These are phyloP conservation scores for Dendrobium catenatum DNA, from an alignment of 106 monocot species.

Conservation along the genomic window DNA sequence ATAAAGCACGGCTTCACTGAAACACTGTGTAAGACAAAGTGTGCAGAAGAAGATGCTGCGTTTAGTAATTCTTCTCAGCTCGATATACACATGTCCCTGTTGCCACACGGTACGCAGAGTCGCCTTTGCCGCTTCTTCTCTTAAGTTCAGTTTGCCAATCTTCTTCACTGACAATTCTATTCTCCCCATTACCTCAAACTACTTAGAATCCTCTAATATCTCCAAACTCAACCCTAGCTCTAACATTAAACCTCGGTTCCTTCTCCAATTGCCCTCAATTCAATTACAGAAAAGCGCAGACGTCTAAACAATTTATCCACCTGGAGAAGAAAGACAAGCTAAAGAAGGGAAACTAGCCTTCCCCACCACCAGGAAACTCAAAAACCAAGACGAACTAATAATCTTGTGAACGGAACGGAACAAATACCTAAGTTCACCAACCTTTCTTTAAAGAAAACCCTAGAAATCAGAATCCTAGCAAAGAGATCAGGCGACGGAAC, in stretches of 20 bases:
- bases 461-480: background rate
- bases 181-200: conserved; percentile 34
- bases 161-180: conserved; percentile 30
- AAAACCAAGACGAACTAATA: background rate
- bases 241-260: background rate
- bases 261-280: background rate
- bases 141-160: conserved; percentile 28
- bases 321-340: background rate
- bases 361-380: background rate
- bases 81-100: conserved; percentile 70
- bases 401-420: conserved; percentile 5
- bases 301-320: background rate
- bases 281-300: background rate
- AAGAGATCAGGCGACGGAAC: background rate
- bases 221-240: background rate
- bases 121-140: conserved; percentile 53
- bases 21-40: conserved; percentile 74
- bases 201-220: background rate
- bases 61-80: conserved; percentile 43
- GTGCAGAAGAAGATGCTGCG: conserved; percentile 83
- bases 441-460: background rate
- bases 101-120: conserved; percentile 50
- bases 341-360: conserved; percentile 3
- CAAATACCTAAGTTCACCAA: background rate
- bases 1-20: conserved; percentile 54